Conservation (phyloP, 2,329 filamentous ascomycete species). For the Ophiostoma quercus region DNA sequence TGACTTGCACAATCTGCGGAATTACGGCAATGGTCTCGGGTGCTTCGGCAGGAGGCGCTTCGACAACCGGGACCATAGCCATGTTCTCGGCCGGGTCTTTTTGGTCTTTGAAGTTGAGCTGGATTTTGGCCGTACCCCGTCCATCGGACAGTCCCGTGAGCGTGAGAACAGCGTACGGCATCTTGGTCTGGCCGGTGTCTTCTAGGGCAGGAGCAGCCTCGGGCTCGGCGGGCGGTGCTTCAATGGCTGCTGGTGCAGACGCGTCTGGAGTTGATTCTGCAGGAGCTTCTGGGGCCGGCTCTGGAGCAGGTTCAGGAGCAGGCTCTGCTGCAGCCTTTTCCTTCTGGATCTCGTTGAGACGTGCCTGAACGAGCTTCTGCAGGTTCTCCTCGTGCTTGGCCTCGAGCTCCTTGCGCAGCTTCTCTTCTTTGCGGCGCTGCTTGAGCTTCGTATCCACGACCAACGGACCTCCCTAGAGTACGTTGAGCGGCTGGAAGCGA, state of each 20-base stretch:
- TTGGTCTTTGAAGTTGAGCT: conserved; percentile 15
- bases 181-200: background rate
- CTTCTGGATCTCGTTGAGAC: background rate
- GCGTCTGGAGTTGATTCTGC: background rate
- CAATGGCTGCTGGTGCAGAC: background rate
- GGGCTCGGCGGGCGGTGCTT: background rate
- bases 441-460: conserved; percentile 20
- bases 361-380: conserved; percentile 14
- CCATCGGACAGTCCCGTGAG: background rate
- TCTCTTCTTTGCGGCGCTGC: conserved; percentile 17
- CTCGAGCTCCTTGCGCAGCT: conserved; percentile 15
- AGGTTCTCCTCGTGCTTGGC: conserved; percentile 11
- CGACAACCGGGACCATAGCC: background rate
- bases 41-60: background rate
- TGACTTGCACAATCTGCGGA: background rate
- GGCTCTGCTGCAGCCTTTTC: background rate
- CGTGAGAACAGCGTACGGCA: conserved; percentile 16
- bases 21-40: background rate
- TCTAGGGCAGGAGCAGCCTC: background rate
- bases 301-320: background rate
- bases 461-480: conserved; percentile 24
- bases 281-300: background rate
- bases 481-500: conserved; percentile 23
- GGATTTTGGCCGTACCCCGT: conserved; percentile 6
- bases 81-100: conserved; percentile 11